Base-by-base conservation (phyloP, 768 basidiomycete genomes). In the Termitomyces bulborhizus region DNA sequence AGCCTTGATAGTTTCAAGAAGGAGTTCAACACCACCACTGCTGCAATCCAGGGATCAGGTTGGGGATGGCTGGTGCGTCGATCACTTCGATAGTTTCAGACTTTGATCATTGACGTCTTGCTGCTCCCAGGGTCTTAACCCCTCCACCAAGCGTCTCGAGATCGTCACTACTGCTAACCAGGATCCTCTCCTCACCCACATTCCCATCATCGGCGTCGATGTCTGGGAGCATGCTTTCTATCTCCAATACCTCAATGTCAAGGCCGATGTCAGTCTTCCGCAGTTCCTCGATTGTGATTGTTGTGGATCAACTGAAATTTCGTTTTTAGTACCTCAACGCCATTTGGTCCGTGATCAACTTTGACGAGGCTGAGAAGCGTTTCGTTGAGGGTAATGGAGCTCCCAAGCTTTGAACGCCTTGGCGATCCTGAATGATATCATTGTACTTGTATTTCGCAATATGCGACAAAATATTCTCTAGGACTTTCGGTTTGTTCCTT, bases 161-260 rank as follows among this genome's bases (percentile, higher is more conserved):
- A 82, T 97, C 61, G 73, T 82, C 49, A 95, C 97, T 42, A 98
- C 97, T 32, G 69, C 93, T 5, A 98, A 99, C 82, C 97, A 99
- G 77, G 95, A 98, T 68, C 95, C 94, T 56, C 80, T 95, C 48
- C 72, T 92, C 61, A 69, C 73, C 45, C 86, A 84, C 66, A 71
- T 82, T 53, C 91, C 93, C 53, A 80, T 97, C 74, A 89, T 95
- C 62, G 93, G 93, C 43, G 86, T 97, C 62, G 93, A 95, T 61
- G 84, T 95, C 66, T 96, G 93, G 93, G 93, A 96, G 73, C 93
- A 95, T 66, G 91, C 93, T 51, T 93, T 93, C 78, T 98, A 96
- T 76, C 82, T 96, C 63, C 93, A 98, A 70, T 98, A 98, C 76
- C 82, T 88, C 72, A 97, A 96, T 73, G 92, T 93, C 68, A 96